These are phyloP conservation scores for Aphanomyces cochlioides DNA, from an alignment of 352 stramenopile genomes.

Conservation along the genomic window DNA sequence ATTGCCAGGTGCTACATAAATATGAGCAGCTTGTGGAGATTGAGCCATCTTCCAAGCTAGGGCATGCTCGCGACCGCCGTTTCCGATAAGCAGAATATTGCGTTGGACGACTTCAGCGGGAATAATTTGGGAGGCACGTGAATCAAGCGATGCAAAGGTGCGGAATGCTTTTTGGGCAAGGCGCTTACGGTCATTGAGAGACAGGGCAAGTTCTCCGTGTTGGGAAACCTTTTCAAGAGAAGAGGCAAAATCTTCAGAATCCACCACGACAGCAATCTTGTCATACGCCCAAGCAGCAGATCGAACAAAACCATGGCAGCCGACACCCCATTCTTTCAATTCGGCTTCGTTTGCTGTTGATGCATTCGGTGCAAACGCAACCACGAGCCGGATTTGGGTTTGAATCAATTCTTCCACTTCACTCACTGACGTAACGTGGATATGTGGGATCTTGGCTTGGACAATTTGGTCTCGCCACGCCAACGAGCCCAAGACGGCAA, in stretches of 20 bases:
- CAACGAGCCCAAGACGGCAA: slow-evolving; percentile 59
- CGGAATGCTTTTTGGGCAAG: slow-evolving; percentile 79
- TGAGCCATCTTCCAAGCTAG: slow-evolving; percentile 92
- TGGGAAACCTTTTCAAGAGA: slow-evolving; percentile 58
- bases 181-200: slow-evolving; percentile 57
- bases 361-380: slow-evolving; percentile 49
- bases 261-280: slow-evolving; percentile 76
- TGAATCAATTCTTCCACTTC: slow-evolving; percentile 68
- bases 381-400: slow-evolving; percentile 63
- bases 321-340: slow-evolving; percentile 64
- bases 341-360: slow-evolving; percentile 36
- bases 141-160: slow-evolving; percentile 69
- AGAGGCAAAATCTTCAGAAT: slow-evolving; percentile 52
- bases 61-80: slow-evolving; percentile 92
- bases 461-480: slow-evolving; percentile 54
- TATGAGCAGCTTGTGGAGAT: slow-evolving; percentile 59
- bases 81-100: slow-evolving; percentile 90
- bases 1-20: slow-evolving; percentile 91
- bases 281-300: slow-evolving; percentile 84
- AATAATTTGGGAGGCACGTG: slow-evolving; percentile 53
- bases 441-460: slow-evolving; percentile 67
- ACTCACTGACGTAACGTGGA: slow-evolving; percentile 53
- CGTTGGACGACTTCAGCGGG: slow-evolving; percentile 55
- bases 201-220: slow-evolving; percentile 61
- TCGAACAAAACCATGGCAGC: slow-evolving; percentile 74